These are phyloP conservation scores for Solanum okadae DNA, from an alignment of 257 asterid genomes.

Conservation along the genomic window DNA sequence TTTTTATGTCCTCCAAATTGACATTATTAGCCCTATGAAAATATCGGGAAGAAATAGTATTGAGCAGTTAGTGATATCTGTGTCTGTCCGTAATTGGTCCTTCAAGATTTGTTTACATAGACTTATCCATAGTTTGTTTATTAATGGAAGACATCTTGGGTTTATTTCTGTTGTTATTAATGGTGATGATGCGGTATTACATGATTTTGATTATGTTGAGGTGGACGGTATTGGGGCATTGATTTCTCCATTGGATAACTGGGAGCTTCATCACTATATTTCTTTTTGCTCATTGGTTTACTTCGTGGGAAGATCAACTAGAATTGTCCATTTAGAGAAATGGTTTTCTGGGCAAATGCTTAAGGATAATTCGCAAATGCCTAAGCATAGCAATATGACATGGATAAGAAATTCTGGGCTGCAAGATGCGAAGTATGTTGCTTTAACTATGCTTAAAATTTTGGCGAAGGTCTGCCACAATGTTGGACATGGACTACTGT, in stretches of 20 bases:
- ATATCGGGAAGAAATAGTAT: neutral
- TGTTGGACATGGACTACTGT: too few relatives aligned
- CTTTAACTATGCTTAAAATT: neutral
- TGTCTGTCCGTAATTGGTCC: neutral
- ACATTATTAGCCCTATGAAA: neutral
- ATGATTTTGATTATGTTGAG: neutral
- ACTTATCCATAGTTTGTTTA: neutral
- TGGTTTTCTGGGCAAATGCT: neutral
- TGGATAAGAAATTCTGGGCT: conserved; percentile 75
- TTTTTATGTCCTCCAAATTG: neutral
- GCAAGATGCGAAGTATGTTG: conserved; percentile 27
- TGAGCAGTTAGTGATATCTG: neutral
- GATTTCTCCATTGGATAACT: neutral
- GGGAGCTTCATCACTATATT: neutral
- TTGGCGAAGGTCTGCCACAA: neutral
- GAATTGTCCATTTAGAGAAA: neutral
- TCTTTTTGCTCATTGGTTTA: neutral
- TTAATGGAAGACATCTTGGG: neutral
- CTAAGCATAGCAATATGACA: conserved; percentile 70
- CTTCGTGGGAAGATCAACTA: neutral
- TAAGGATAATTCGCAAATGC: conserved; percentile 36
- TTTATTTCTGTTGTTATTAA: neutral
- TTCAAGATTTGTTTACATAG: neutral
- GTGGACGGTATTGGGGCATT: neutral
- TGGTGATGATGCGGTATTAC: neutral